These are phyloP conservation scores for Pyrenula aspistea DNA, from an alignment of 495 filamentous ascomycete species.

Conservation along the genomic window DNA sequence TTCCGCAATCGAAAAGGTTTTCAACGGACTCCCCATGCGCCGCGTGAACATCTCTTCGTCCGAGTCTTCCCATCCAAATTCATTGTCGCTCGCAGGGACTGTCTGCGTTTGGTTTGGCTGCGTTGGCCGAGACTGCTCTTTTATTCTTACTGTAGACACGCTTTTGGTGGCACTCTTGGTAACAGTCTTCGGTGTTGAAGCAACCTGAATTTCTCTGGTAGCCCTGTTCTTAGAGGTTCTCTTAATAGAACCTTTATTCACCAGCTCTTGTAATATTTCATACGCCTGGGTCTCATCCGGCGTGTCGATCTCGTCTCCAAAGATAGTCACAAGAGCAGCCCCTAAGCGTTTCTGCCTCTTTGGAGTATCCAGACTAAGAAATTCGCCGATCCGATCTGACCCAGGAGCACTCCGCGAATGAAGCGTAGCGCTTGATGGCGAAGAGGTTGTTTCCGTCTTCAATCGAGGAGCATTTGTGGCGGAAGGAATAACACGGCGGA, in stretches of 20 bases:
- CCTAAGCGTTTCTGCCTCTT: not conserved
- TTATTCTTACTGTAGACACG: not conserved
- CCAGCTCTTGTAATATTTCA: conserved; percentile 9
- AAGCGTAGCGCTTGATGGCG: not conserved
- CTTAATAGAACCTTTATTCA: conserved; percentile 12
- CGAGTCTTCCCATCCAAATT: conserved; percentile 9
- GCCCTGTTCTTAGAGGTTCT: conserved; percentile 1
- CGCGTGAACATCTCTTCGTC: conserved; percentile 29
- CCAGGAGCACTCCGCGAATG: not conserved
- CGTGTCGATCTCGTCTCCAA: not conserved
- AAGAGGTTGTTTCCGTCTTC: not conserved
- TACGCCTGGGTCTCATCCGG: not conserved
- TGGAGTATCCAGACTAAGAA: not conserved
- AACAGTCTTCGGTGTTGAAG: not conserved
- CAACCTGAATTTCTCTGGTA: not conserved
- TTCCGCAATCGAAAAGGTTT: conserved; percentile 21
- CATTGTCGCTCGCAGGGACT: conserved; percentile 2
- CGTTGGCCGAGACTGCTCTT: not conserved
- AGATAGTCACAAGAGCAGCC: not conserved
- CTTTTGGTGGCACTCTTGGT: not conserved
- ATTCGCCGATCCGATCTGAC: not conserved
- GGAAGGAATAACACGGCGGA: not conserved
- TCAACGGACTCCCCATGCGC: conserved; percentile 32
- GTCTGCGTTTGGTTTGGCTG: conserved; percentile 1
- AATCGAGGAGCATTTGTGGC: not conserved